Base-by-base conservation (phyloP, 768 basidiomycete species). In the Calvatia gigantea region DNA sequence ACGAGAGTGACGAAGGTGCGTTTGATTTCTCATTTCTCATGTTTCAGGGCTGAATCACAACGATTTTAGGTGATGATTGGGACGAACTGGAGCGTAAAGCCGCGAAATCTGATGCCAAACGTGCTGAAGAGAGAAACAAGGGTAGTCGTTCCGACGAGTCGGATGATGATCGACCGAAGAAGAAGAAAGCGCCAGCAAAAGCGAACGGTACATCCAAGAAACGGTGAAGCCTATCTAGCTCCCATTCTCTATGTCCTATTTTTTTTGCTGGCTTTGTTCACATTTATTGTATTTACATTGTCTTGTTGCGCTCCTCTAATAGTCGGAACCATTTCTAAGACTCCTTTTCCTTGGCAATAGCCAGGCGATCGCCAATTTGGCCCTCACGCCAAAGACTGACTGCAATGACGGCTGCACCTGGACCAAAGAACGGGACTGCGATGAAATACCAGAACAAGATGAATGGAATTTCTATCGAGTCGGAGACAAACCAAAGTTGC, bases 1-100 rank as follows among this genome's bases (percentile, higher is more conserved):
- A 72, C 45, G 82, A 78, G 25, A 88, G 87, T 56, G 85, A 88
- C 50, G 85, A 86, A 53, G 86, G 82, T 80, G 56, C 23, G 68
- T 65, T 49, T 19, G 9, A 54, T 29, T 23, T 38, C 4, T 45
- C 45, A 32, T 15, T 52, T 42, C 39, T 23, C 15, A 43, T 39
- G 19, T 32, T 39, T 25, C 37, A 17, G 8, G 27, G 47, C 39
- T 63, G 29, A 37, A 46, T 17, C 35, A 56, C n/a, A n/a, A n/a
- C n/a, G 65, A 29, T 51, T 23, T 28, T 61, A 80, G 90, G 94
- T 8, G 92, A 95, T 51, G 94, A 96, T 63, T 99, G 96, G 96
- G 95, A 97, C 64, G 93, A 94, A 69, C 75, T 97, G 32, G 95
- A 97, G 71, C 77, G 83, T 42, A 95, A 94, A 69, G 94, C 94